Conservation (phyloP, 352 stramenopile genomes). For the Thalassiosira hispida region DNA sequence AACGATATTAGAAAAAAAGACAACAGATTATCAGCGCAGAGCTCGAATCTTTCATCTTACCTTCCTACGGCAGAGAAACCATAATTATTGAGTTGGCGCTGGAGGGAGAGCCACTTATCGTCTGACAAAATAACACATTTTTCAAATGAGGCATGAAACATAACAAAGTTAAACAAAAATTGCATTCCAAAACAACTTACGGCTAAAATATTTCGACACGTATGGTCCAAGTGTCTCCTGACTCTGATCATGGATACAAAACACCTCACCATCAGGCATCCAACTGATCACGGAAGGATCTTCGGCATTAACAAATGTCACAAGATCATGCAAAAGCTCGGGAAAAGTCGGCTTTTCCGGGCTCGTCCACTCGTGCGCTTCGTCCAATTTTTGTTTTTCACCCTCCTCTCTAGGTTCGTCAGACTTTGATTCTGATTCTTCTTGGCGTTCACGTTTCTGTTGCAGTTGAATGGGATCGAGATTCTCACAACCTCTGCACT, state of each 20-base stretch:
- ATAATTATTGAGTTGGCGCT: slow-evolving; percentile 44
- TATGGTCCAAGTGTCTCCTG: slow-evolving; percentile 13
- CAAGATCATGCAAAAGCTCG: not conserved
- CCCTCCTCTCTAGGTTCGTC: not conserved
- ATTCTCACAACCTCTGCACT: slow-evolving; percentile 22
- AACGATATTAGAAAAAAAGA: not conserved
- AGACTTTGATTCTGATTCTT: not conserved
- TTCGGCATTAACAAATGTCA: not conserved
- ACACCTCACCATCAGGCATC: slow-evolving; percentile 1
- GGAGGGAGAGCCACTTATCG: slow-evolving; percentile 39
- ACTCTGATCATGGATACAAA: slow-evolving; percentile 6
- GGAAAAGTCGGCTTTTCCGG: not conserved
- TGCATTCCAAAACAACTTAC: not conserved
- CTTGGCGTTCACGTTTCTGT: not conserved
- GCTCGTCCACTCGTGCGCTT: not conserved
- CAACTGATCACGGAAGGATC: slow-evolving; percentile 8
- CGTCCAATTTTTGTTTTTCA: not conserved
- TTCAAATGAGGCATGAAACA: not conserved
- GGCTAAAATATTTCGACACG: slow-evolving; percentile 9
- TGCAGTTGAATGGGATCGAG: not conserved
- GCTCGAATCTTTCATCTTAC: slow-evolving; percentile 1
- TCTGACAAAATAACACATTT: not conserved
- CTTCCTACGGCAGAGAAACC: slow-evolving; percentile 13
- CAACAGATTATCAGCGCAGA: not conserved
- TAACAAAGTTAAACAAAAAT: not conserved